Base-by-base conservation (phyloP, 1,139 yeast species). In the Debaryomyces coudertii region DNA sequence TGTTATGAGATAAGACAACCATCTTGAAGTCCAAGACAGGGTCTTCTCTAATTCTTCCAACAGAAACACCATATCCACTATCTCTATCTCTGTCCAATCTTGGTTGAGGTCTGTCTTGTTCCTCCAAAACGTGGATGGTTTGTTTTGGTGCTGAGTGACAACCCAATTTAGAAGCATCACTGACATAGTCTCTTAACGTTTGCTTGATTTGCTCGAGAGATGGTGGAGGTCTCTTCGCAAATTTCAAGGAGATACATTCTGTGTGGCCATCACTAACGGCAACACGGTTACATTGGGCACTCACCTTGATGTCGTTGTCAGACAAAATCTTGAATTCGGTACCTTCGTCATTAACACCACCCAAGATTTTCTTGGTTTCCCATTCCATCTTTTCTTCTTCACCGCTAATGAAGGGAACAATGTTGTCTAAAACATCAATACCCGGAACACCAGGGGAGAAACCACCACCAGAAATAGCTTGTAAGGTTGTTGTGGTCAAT, bases 351-450 rank as follows among this genome's bases (percentile, higher is more conserved):
- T 76, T 75, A 43, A 87, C 64, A 31, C 66, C 57, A 54, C 97
- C 97, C 58, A 93, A 78, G 55, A 93, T 93, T 75, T 93, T 93
- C 66, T 89, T 88, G 45, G 99, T 90, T 73, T 93, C 99, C 95
- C 96, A 90, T 71, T 95, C 99, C 57, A 93, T 90, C 73, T 93
- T 93, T 57, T 95, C 99, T 72, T 93, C 99, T 71, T 93, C 99
- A 42, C 99, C 97, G 51, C 93, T 79, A 61, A 93, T 93, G 76
- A 75, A 92, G 40, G 99, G 99, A 46, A 93, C 90, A 56, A 93
- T 79, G 72, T 93, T 93, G 71, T 93, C 99, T 60, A 93, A 78
- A 45, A 93, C 84, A 63, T 93, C 98, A 70, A 93, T 92, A 50
- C 96, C 95, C 23, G 97, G 83, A 44, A 92, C 96, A 65, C 99